These are phyloP conservation scores for Nannochloris sp. DNA, from an alignment of 139 green algal genomes.

Conservation along the genomic window DNA sequence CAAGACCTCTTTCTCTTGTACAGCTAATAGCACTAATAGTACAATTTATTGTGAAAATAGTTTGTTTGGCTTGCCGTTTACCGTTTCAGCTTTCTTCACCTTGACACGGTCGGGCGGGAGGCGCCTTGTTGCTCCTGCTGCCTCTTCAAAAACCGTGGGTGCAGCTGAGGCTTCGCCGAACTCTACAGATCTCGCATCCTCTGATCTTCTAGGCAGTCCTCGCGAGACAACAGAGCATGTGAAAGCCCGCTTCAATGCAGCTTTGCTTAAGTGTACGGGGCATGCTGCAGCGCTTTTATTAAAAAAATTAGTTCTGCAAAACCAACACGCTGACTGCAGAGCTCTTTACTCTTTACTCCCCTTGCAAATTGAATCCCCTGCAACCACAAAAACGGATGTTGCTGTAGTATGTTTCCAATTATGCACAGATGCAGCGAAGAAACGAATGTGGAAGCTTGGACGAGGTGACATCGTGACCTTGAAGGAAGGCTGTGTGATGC, in stretches of 20 bases:
- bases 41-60: no score
- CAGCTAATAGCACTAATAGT: no score
- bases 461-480: background rate
- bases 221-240: background rate
- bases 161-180: no score
- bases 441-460: background rate
- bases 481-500: background rate
- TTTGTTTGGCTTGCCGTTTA: background rate
- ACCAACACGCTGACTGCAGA: background rate
- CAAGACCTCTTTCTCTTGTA: background rate
- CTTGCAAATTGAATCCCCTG: background rate
- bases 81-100: background rate
- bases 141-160: no score
- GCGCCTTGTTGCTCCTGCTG: background rate
- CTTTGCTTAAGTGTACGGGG: background rate
- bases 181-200: no score
- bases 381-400: background rate
- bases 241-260: background rate
- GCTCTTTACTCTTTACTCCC: background rate
- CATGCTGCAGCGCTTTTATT: background rate
- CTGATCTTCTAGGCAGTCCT: background rate
- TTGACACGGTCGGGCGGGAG: background rate
- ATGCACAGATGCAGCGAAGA: background rate
- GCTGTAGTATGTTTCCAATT: background rate
- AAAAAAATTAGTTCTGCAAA: background rate